These are phyloP conservation scores for Astraeus odoratus DNA, from an alignment of 768 basidiomycete species.

Conservation along the genomic window DNA sequence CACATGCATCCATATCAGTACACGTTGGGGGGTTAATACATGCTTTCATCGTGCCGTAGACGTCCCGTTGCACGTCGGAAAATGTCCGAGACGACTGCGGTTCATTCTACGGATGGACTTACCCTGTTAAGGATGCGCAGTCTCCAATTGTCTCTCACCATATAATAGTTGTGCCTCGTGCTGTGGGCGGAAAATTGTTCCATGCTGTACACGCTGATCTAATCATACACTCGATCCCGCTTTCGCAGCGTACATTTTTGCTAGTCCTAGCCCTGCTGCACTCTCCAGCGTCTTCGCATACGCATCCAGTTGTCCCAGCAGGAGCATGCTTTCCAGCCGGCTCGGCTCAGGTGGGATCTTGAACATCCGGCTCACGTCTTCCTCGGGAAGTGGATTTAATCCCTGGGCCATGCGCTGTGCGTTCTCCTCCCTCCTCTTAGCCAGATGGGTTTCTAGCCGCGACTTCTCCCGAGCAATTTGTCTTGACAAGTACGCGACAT, in stretches of 20 bases:
- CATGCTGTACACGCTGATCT: background rate
- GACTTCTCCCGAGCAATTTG: constrained; percentile 84
- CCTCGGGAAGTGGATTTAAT: constrained; percentile 78
- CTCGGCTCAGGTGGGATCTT: constrained; percentile 87
- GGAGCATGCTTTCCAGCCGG: constrained; percentile 77
- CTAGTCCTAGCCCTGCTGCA: constrained; percentile 51
- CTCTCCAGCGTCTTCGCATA: constrained; percentile 72
- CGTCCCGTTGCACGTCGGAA: no score
- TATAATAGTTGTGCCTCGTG: no score
- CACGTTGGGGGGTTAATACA: background rate
- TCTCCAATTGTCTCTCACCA: background rate
- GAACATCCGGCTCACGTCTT: constrained; percentile 78
- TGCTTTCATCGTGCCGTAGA: background rate
- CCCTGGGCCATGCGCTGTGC: constrained; percentile 72
- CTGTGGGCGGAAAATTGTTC: no score
- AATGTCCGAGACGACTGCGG: no score
- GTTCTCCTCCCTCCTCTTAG: constrained; percentile 89
- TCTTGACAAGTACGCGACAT: constrained; percentile 79
- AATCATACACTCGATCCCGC: constrained; percentile 19
- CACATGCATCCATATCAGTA: no score
- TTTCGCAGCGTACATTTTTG: constrained; percentile 80
- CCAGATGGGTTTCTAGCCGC: constrained; percentile 70
- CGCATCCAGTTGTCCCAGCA: constrained; percentile 84
- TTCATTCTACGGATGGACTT: background rate
- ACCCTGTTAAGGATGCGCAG: background rate